These are phyloP conservation scores for Syzygium aqueum DNA, from an alignment of 345 rosid species.

Conservation along the genomic window DNA sequence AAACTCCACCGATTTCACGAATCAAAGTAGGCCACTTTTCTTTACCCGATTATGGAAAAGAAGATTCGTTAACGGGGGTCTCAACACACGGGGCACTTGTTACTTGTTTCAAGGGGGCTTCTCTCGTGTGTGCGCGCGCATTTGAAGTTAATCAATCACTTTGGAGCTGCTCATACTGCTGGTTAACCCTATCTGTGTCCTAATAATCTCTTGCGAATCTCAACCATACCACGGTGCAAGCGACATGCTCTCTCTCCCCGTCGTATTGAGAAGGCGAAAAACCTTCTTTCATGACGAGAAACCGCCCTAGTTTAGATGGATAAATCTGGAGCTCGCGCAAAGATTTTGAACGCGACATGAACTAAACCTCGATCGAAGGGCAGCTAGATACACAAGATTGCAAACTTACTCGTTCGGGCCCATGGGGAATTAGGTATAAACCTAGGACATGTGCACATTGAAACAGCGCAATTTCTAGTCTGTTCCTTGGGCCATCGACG, in stretches of 20 bases:
- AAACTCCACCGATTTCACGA: neutral
- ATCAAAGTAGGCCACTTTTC: neutral
- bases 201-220: neutral
- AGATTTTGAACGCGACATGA: neutral
- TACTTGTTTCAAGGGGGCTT: neutral
- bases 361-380: neutral
- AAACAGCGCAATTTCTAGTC: neutral
- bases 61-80: neutral
- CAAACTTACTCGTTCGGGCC: neutral
- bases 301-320: neutral
- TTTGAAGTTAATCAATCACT: neutral
- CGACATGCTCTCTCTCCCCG: neutral
- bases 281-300: neutral
- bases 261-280: neutral
- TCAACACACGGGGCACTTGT: neutral
- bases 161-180: neutral
- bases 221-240: neutral
- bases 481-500: fast-evolving
- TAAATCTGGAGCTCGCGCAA: neutral
- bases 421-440: neutral
- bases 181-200: neutral
- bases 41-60: neutral
- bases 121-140: neutral
- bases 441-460: neutral
- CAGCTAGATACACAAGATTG: neutral